Evolutionary conservation across 2,329 filamentous ascomycete genomes (phyloP).

Genomic region (Leptographium lundbergii): DNA sequence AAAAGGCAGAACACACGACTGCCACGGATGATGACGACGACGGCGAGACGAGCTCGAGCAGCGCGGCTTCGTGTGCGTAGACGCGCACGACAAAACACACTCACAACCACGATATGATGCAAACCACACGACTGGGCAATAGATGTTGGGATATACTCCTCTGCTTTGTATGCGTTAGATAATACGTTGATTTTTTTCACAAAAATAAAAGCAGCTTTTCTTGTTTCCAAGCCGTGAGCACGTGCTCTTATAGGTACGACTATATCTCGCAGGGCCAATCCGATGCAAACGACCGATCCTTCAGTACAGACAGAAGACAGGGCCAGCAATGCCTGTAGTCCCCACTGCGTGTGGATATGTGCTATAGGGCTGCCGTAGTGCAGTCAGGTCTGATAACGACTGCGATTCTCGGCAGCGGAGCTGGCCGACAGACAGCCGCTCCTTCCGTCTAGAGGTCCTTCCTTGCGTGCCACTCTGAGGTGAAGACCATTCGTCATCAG

Average conservation of each 20-base stretch:
- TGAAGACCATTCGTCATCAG: constrained; percentile 1
- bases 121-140: not conserved
- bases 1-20: not conserved
- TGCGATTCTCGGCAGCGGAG: not conserved
- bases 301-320: no score
- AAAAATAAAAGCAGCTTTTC: not conserved
- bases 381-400: not conserved
- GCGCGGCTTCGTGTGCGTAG: not conserved
- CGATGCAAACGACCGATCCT: no score
- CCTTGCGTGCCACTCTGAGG: no score
- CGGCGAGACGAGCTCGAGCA: not conserved
- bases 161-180: not conserved
- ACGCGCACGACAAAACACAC: not conserved
- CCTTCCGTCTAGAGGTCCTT: not conserved
- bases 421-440: not conserved
- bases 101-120: not conserved
- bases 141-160: not conserved
- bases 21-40: not conserved
- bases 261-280: no score
- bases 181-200: not conserved
- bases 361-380: not conserved
- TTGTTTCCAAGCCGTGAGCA: not conserved
- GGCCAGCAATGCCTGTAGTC: no score
- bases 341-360: not conserved
- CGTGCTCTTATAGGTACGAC: no score